Evolutionary conservation across 2,329 filamentous ascomycete genomes (phyloP), one percentile per base, ranked within the genome.

Genomic region (Pestalotiopsis sp.): DNA sequence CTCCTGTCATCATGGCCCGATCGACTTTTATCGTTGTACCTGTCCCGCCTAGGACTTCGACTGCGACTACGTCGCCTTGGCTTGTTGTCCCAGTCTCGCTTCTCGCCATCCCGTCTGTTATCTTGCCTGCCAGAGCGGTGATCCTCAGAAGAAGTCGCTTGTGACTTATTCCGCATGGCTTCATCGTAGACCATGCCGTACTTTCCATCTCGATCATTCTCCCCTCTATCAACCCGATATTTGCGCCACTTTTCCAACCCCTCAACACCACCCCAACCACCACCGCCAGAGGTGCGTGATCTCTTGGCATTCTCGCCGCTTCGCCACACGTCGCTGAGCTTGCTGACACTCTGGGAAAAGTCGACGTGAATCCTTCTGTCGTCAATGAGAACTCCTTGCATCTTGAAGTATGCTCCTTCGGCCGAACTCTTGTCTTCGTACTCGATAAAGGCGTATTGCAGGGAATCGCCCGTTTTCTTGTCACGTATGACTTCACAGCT

Each of bases 401-500:
- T 99, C 83, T 99, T 99, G 84, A 97, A 96, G 77, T 98, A 99
- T 2, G 96, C 96, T 66, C 93, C 90, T 81, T 99, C 96, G 79
- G 96, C 98, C 66, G 95, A 93, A 73, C 92, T 89, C 81, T 98
- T 96, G 67, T 97, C 92, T 69, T 95, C 93, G 75, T 95, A 99
- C 79, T 99, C 96, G 76, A 99, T 97, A 74, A 99, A 99, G 1
- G 96, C 94, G 78, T 99, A 99, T 79, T 99, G 96, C 63, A 99
- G 83, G 76, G 94, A 97, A 81, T 99, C 96, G 4, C 94, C 94
- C 0, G 95, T 98, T 76, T 94, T 94, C 78, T 93, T 93, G 79
- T 99, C 96, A 63, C 95, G 88, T 71, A 99, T 98, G 41, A 99
- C 93, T 81, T 99, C 96, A 78, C 96, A 99, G 61, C 94, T 97